phyloP scores from a whole-genome alignment of 208 protist genomes.

The Trypanosoma cruzi region DNA sequence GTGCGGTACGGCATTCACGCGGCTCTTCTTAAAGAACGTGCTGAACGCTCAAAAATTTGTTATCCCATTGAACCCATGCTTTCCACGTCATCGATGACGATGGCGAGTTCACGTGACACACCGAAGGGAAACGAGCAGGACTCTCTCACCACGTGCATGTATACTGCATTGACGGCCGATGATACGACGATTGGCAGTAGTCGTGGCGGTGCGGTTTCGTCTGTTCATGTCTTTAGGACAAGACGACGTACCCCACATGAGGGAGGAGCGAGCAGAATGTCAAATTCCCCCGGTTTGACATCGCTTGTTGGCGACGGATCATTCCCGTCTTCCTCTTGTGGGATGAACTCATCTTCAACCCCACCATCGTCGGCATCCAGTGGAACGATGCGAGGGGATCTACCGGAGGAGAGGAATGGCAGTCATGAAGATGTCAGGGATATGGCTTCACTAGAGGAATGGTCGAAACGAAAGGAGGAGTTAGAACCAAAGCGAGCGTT shows the following conservation, averaged over 20 bases:
- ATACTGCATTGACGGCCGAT: too few species aligned
- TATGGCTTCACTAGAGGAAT: not conserved
- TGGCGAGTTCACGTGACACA: not conserved
- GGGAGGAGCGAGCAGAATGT: not conserved
- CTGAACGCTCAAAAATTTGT: not conserved
- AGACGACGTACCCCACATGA: too few species aligned
- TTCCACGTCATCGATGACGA: not conserved
- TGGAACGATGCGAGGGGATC: too few species aligned
- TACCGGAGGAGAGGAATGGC: too few species aligned
- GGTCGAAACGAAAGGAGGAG: not conserved
- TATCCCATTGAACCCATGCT: not conserved
- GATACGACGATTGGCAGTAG: not conserved
- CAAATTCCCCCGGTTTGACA: not conserved
- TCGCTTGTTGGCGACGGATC: too few species aligned
- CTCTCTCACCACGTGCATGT: not conserved
- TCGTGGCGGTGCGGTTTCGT: not conserved
- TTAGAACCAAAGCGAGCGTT: slow-evolving; percentile 6
- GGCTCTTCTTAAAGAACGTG: slow-evolving; percentile 34
- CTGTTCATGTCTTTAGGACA: not conserved
- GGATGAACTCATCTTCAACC: not conserved
- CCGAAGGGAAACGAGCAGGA: not conserved
- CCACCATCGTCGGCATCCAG: not conserved
- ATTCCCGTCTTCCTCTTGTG: not conserved
- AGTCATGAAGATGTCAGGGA: not conserved
- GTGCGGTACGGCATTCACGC: slow-evolving; percentile 60